Evolutionary conservation across 345 rosid species (phyloP), one percentile per base, ranked within the genome.

Genomic region (Eucalyptus sp.): DNA sequence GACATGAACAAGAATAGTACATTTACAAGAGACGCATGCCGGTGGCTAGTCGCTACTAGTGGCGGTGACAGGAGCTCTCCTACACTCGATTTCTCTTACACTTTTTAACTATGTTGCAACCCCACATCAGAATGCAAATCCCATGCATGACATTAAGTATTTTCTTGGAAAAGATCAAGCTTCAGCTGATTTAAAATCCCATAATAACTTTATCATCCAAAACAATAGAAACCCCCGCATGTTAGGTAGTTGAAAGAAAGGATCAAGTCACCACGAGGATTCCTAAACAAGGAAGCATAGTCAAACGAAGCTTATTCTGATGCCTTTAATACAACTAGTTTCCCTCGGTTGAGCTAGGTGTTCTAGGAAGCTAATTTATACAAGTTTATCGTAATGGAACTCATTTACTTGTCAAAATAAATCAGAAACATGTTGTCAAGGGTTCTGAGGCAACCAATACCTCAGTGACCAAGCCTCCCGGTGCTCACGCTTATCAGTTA

Each of bases 41-140:
- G 13, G 64, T 25, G 66, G 15, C 76, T 85, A 48, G 48, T 87
- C 29, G 87, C 89, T 58, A 68, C 43, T 83, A 2, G 49, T 89
- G 89, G 33, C 60, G 60, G 60, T 22, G 27, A 22, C 86, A n/a
- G n/a, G 54, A 31, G 79, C 46, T 58, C 86, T 88, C 87, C 86
- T 11, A n/a, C 91, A 84, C 86, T 94, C 95, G 0, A 92, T 90
- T 90, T 93, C 93, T 88, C 88, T 90, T 49, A 92, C 80, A 86
- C 92, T 50, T 93, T 86, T 86, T 91, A 89, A 93, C 91, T 25
- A 92, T 90, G 87, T 90, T 56, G 29, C 62, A 56, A 24, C 62
- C 10, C 62, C 62, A 22, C 25, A 56, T 24, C 62, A 56, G 29
- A 56, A 24, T 56, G 29, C 29, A 56, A 56, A 22, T 56, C 12